Evolutionary conservation across 306 rosid genomes (phyloP).

Genomic region (Malus asiatica): DNA sequence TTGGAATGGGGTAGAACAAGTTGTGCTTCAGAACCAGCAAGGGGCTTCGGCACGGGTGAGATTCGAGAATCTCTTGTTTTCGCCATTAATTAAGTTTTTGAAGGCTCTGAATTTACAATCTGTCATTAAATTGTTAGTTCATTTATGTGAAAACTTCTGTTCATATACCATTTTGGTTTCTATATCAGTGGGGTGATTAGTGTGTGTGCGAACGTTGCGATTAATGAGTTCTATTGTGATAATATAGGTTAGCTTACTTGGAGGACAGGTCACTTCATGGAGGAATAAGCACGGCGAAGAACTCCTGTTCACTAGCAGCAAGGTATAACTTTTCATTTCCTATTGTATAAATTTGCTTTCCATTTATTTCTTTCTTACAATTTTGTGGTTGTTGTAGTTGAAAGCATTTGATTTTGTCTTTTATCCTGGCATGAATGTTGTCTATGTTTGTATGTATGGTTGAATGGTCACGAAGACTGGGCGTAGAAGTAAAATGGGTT

Average conservation of each 20-base stretch:
- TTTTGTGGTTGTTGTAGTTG: neutral
- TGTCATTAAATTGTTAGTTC: neutral
- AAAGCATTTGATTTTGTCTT: neutral
- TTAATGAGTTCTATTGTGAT: slow-evolving; percentile 21
- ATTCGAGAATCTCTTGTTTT: slow-evolving; percentile 3
- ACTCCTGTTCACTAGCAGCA: slow-evolving; percentile 83
- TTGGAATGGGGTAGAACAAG: slow-evolving; percentile 72
- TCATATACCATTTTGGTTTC: neutral
- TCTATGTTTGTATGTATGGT: neutral
- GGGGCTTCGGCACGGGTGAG: slow-evolving; percentile 78
- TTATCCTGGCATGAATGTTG: neutral
- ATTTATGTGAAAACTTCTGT: slow-evolving; percentile 1
- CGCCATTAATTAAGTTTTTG: neutral
- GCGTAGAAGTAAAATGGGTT: neutral
- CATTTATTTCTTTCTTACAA: too few species aligned
- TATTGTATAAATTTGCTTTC: neutral
- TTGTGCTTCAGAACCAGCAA: slow-evolving; percentile 58
- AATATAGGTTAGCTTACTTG: slow-evolving; percentile 74
- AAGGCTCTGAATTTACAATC: slow-evolving; percentile 4
- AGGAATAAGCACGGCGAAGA: slow-evolving; percentile 80
- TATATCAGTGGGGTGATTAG: neutral
- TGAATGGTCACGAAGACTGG: neutral
- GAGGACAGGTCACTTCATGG: slow-evolving; percentile 95
- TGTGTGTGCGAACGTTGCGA: neutral
- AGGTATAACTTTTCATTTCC: slow-evolving; percentile 36